Evolutionary conservation across 352 stramenopile genomes (phyloP), one percentile per base, ranked within the genome.

Genomic region (Peronosclerospora sorghi): DNA sequence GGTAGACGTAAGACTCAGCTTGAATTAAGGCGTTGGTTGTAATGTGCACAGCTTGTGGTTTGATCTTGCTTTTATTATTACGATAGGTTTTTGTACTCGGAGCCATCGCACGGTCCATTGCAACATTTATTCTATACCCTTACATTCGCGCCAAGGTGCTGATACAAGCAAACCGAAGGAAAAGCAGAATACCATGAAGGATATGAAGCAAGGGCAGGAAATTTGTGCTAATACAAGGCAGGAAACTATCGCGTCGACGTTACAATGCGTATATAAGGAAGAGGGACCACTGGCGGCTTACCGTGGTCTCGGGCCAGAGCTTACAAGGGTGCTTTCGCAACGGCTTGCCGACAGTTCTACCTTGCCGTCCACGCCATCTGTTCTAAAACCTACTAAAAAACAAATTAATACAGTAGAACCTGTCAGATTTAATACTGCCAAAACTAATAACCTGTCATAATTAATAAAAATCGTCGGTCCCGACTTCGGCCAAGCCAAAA

Each of bases 1-100:
- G n/a, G n/a, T n/a, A n/a, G n/a, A n/a, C n/a, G n/a, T n/a, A n/a
- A 39, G 57, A 18, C 4, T 2, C 7, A 10, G 4, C 24, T 27
- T 26, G 12, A 10, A 9, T 8, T 32, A n/a, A n/a, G n/a, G n/a
- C n/a, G n/a, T n/a, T n/a, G n/a, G n/a, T 2, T 23, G 9, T 4
- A 32, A 32, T 9, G 10, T 34, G 17, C 23, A 4, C 15, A 32
- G 14, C 44, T 55, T 14, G 48, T 28, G 5, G 4, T n/a, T n/a
- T n/a, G n/a, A n/a, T n/a, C n/a, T n/a, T n/a, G n/a, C n/a, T n/a
- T n/a, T n/a, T n/a, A n/a, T n/a, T n/a, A n/a, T n/a, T n/a, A n/a
- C n/a, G n/a, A n/a, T n/a, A n/a, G n/a, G n/a, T n/a, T n/a, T n/a
- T 98, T 47, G 53, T 97, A 18, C 65, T 98, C 10, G 94, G 94